Base-by-base conservation (phyloP, 2,329 filamentous ascomycete species). In the Aspergillus persii region DNA sequence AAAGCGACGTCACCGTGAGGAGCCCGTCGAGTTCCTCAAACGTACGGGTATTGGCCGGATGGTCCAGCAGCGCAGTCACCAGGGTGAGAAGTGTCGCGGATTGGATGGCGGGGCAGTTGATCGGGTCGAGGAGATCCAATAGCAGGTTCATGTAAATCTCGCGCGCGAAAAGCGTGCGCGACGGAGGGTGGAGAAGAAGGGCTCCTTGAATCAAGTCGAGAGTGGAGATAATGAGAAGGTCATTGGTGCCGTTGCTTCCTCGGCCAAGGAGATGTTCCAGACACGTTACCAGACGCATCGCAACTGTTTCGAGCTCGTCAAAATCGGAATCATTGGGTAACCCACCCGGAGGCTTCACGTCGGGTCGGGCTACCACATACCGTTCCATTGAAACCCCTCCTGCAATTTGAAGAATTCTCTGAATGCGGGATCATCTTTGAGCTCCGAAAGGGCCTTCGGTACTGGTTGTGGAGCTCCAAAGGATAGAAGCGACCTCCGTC, bases 381-480 rank as follows among this genome's bases (percentile, higher is more conserved):
- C 84, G 79, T 99, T 99, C 90, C 92, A 98, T 79, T 98, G 92
- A 73, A 99, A 99, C 2, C 93, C 91, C 72, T 98, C 93, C 76
- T 99, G 95, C 65, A 98, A 76, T 74, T 96, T 92, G 81, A 96
- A 97, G 80, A 98, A 98, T 76, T 97, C 92, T 66, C 91, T 83
- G 73, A 97, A 98, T 23, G 93, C 94, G 23, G 90, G 91, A 75
- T 98, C 95, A 63, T 88, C 85, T 53, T 85, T 84, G 63, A 97
- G 79, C 58, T 92, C 88, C 26, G 80, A 79, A 53, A 96, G 82
- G 12, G 83, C 81, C 77, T 91, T 92, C 54, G 79, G 78, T 31
- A 77, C 75, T 8, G 79, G 77, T 52, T 78, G 76, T 56, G 75
- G 67, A 54, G 75, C 67, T 30, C 74, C 75, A 39, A 75, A 69